Percentiles rank a stretch among this genome's conserved stretches.
These are phyloP conservation scores for Malassezia brasiliensis DNA, from an alignment of 1,284 basidiomycete species.

Conservation along the genomic window DNA sequence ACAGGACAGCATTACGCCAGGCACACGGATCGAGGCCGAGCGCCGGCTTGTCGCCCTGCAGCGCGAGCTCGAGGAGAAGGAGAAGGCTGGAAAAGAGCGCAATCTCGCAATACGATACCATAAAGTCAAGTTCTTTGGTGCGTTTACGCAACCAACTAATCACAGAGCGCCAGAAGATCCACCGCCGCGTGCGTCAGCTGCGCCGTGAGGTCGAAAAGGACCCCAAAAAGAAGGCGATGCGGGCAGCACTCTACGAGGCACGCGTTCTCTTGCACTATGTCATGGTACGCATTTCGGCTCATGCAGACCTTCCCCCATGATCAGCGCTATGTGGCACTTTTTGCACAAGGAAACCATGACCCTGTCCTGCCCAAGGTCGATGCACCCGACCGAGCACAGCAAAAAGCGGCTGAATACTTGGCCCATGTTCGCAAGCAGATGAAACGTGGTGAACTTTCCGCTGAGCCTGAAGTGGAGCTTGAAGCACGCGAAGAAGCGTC, in stretches of 20 bases:
- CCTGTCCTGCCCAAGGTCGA: conserved; percentile 4
- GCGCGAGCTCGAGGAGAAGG: conserved; percentile 9
- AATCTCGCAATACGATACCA: conserved; percentile 9
- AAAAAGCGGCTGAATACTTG: conserved; percentile 13
- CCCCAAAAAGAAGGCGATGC: neutral
- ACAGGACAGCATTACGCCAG: conserved; percentile 10
- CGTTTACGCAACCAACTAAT: neutral
- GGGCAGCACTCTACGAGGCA: conserved; percentile 1
- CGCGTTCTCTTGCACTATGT: conserved; percentile 17
- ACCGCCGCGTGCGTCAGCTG: conserved; percentile 11
- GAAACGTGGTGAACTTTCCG: conserved; percentile 9
- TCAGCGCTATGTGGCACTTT: conserved; percentile 17
- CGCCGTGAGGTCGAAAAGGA: neutral
- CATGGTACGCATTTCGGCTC: conserved; percentile 2
- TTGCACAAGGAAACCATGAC: conserved; percentile 1
- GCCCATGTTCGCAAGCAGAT: conserved; percentile 7
- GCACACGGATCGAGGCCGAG: conserved; percentile 17
- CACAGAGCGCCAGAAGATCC: conserved; percentile 16
- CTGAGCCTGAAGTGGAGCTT: conserved; percentile 14
- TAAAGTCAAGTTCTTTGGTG: conserved; percentile 20
- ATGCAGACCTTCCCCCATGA: conserved; percentile 10
- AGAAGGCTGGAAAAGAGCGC: conserved; percentile 8
- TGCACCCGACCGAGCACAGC: conserved; percentile 9
- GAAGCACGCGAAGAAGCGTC: conserved; percentile 5
- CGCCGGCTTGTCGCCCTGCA: conserved; percentile 9